These are phyloP conservation scores for Chlorella vulgaris DNA, from an alignment of 139 green algal genomes.

Conservation along the genomic window DNA sequence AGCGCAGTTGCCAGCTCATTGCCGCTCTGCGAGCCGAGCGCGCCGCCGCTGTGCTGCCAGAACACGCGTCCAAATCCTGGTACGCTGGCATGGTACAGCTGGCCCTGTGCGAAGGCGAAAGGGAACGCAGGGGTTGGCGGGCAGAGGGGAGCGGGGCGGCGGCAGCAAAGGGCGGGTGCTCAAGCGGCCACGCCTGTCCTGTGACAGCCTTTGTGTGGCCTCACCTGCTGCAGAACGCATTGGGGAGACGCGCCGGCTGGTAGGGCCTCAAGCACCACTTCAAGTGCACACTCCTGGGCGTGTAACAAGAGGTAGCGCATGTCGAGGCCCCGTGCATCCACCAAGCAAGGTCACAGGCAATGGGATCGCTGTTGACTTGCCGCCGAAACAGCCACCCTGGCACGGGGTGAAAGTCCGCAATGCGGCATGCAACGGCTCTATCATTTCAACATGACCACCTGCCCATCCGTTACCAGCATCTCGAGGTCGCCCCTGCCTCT, in stretches of 20 bases:
- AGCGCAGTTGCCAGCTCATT: slow-evolving; percentile 7
- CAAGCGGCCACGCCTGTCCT: too few relatives aligned
- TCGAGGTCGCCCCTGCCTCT: too few relatives aligned
- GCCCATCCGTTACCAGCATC: too few relatives aligned
- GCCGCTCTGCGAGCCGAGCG: background rate
- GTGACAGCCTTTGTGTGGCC: background rate
- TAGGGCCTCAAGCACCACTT: background rate
- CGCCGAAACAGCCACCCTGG: too few relatives aligned
- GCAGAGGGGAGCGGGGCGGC: too few relatives aligned
- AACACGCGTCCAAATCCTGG: background rate
- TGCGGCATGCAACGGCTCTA: too few relatives aligned
- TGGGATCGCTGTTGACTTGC: background rate
- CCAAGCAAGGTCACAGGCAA: background rate
- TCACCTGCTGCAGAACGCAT: background rate
- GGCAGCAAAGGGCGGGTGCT: too few relatives aligned
- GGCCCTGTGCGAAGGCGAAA: too few relatives aligned
- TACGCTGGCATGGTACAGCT: background rate
- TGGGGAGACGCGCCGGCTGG: background rate
- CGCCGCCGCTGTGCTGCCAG: background rate
- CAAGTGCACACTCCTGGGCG: background rate
- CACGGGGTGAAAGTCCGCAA: too few relatives aligned
- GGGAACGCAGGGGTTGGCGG: too few relatives aligned
- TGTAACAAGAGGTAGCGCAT: background rate
- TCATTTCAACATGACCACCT: too few relatives aligned
- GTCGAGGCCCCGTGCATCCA: background rate